These are phyloP conservation scores for Trametes villosa DNA, from an alignment of 768 basidiomycete genomes.

Conservation along the genomic window DNA sequence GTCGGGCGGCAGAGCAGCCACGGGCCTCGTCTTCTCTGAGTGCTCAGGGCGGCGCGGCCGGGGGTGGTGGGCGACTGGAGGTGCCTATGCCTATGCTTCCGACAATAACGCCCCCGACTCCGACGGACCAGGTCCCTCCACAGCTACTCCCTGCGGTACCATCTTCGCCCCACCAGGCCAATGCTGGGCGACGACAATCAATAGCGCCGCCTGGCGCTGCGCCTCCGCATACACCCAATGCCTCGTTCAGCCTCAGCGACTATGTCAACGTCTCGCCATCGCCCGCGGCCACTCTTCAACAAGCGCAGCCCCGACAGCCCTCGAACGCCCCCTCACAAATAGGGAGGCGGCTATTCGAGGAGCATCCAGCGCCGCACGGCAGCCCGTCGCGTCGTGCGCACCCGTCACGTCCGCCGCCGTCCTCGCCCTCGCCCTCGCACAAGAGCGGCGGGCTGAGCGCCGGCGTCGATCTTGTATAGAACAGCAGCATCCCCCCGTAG, in stretches of 20 bases:
- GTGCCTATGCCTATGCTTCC: constrained; percentile 38
- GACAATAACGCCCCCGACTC: constrained; percentile 39
- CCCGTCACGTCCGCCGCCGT: not conserved
- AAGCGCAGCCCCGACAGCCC: constrained; percentile 30
- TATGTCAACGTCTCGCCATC: constrained; percentile 77
- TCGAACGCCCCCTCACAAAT: constrained; percentile 64
- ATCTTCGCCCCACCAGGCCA: constrained; percentile 10
- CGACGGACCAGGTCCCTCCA: constrained; percentile 21
- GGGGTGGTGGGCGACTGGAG: constrained; percentile 9
- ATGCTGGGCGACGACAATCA: not conserved
- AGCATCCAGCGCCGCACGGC: constrained; percentile 49
- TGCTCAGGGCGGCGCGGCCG: constrained; percentile 5
- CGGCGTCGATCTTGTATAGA: constrained; percentile 30
- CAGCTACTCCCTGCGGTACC: constrained; percentile 18
- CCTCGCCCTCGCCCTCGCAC: constrained; percentile 7
- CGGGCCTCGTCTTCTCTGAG: not conserved
- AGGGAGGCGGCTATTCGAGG: constrained; percentile 71
- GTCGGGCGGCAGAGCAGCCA: constrained; percentile 2
- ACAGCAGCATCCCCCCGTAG: not conserved
- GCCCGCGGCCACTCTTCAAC: constrained; percentile 45
- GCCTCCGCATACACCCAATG: constrained; percentile 43
- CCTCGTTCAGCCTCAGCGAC: constrained; percentile 66
- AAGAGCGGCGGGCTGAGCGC: constrained; percentile 25
- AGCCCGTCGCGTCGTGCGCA: not conserved
- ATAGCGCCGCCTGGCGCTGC: not conserved